phyloP scores from a whole-genome alignment of 2,329 filamentous ascomycete genomes.

The Fusarium camptoceras region DNA sequence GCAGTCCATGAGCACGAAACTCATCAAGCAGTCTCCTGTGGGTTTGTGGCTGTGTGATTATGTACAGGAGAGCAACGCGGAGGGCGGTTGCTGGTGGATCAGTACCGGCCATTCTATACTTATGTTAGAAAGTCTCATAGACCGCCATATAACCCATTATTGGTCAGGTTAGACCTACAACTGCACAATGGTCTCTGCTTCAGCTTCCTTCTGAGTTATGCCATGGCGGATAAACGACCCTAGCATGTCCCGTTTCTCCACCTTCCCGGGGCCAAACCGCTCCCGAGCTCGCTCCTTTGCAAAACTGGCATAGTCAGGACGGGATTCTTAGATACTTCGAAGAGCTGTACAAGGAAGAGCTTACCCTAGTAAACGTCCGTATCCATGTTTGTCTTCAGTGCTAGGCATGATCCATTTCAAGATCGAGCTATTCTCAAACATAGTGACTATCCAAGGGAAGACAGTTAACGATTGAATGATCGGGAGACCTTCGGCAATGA shows the following conservation, averaged over 20 bases:
- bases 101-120: not conserved
- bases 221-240: not conserved
- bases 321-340: too few species aligned
- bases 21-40: not conserved
- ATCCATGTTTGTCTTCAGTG: accelerated
- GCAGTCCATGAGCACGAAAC: accelerated
- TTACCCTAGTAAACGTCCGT: not conserved
- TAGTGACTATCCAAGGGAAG: not conserved
- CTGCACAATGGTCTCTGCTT: not conserved
- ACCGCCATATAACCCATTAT: too few species aligned
- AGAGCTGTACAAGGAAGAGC: too few species aligned
- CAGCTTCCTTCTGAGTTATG: not conserved
- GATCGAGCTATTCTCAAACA: not conserved
- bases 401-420: not conserved
- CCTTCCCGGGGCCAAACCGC: accelerated
- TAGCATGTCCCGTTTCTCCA: not conserved
- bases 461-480: accelerated
- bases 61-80: not conserved
- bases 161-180: not conserved
- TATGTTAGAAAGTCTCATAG: too few species aligned
- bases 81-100: not conserved
- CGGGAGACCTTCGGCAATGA: not conserved
- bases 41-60: not conserved
- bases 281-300: not conserved
- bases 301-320: not conserved